A percentile compares a stretch with the other conserved stretches of the same genome.
phyloP scores from a whole-genome alignment of 345 rosid genomes.

The Lepidium sativum region DNA sequence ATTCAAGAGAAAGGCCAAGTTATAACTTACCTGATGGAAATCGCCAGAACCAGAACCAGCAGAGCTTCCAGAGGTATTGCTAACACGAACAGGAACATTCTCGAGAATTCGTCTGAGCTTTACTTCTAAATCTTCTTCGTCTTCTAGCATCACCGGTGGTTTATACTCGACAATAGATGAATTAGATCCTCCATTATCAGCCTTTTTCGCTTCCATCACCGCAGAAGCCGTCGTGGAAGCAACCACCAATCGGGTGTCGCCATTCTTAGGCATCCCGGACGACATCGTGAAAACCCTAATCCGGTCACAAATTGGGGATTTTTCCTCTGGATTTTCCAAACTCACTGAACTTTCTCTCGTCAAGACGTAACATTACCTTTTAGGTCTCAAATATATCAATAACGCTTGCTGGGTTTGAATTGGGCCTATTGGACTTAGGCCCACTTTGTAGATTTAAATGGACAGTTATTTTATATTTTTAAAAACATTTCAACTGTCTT shows the following conservation, averaged over 20 bases:
- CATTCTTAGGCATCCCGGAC: conserved; percentile 40
- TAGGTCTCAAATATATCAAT: not conserved
- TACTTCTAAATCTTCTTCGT: conserved; percentile 82
- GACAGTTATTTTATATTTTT: too few species aligned
- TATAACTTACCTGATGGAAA: conserved; percentile 70
- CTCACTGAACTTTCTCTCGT: not conserved
- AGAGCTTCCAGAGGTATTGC: conserved; percentile 92
- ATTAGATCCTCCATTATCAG: conserved; percentile 31
- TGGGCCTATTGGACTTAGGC: not conserved
- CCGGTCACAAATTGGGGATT: conserved; percentile 12
- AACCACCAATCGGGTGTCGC: conserved; percentile 41
- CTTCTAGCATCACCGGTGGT: conserved; percentile 66
- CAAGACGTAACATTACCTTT: not conserved
- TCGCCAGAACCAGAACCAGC: conserved; percentile 98
- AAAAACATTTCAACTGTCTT: too few species aligned
- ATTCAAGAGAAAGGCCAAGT: not conserved
- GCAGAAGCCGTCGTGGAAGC: conserved; percentile 28
- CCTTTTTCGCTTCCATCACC: conserved; percentile 33
- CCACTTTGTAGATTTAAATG: not conserved
- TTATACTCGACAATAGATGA: conserved; percentile 67
- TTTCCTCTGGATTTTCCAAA: not conserved
- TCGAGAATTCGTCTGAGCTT: conserved; percentile 89
- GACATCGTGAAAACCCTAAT: conserved; percentile 54
- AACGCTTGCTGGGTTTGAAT: not conserved
- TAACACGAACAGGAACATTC: conserved; percentile 93